These are phyloP conservation scores for Gonium pectorale DNA, from an alignment of 139 green algal species.

Conservation along the genomic window DNA sequence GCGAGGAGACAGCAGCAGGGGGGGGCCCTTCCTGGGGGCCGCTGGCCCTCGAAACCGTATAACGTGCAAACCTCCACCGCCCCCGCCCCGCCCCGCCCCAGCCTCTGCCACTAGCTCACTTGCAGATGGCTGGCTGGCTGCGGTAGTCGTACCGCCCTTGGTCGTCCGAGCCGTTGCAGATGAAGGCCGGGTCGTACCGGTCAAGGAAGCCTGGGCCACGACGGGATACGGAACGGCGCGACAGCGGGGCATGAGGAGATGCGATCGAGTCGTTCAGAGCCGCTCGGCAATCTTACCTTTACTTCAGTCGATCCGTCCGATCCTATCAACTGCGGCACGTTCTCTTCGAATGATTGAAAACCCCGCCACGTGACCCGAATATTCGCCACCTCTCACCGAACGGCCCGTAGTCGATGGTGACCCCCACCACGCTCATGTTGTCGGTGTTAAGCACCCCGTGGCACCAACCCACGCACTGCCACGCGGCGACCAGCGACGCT, in stretches of 20 bases:
- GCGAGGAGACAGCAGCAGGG: too few species aligned
- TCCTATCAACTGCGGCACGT: too few species aligned
- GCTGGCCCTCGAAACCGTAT: too few species aligned
- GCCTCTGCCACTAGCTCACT: neutral
- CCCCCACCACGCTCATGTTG: conserved; percentile 76
- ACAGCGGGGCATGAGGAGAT: too few species aligned
- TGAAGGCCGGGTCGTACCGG: conserved; percentile 54
- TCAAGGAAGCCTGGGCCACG: conserved; percentile 58
- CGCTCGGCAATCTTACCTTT: too few species aligned
- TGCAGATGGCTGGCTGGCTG: conserved; percentile 54
- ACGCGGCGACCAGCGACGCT: conserved; percentile 61
- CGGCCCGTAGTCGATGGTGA: conserved; percentile 77
- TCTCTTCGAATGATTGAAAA: too few species aligned
- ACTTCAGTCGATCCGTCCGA: too few species aligned
- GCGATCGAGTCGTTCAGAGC: too few species aligned
- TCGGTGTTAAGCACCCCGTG: conserved; percentile 81
- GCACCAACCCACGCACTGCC: conserved; percentile 69
- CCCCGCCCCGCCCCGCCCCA: neutral
- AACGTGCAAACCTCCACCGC: too few species aligned
- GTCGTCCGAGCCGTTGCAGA: conserved; percentile 75
- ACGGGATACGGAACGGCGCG: neutral
- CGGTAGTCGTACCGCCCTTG: conserved; percentile 63
- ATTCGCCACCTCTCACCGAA: conserved; percentile 50
- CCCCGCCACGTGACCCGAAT: too few species aligned
- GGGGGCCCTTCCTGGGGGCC: too few species aligned